A percentile compares a stretch with the other conserved stretches of the same genome.
phyloP scores from a whole-genome alignment of 2,329 filamentous ascomycete genomes.

The Fusarium redolens region DNA sequence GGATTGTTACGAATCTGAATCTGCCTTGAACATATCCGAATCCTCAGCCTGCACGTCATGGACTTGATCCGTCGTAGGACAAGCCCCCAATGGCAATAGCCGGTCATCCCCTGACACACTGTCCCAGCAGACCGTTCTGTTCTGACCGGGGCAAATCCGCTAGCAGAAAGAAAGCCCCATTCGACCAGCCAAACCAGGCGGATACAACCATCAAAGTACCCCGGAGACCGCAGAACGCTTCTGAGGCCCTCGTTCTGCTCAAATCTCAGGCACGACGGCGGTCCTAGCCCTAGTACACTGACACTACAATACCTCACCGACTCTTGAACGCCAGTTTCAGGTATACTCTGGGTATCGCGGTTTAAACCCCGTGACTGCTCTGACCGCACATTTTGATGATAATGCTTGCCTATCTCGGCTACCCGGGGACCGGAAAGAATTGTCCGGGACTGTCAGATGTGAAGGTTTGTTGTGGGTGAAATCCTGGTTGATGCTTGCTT shows the following conservation, averaged over 20 bases:
- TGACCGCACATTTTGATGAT: conserved; percentile 40
- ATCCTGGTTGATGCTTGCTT: conserved; percentile 18
- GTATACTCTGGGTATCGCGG: conserved; percentile 31
- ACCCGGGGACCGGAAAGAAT: conserved; percentile 28
- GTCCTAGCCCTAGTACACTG: conserved; percentile 16
- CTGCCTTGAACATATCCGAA: neutral
- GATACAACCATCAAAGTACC: conserved; percentile 34
- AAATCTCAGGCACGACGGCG: conserved; percentile 23
- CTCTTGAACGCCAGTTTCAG: conserved; percentile 15
- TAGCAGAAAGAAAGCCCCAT: conserved; percentile 26
- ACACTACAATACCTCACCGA: conserved; percentile 25
- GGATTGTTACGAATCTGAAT: neutral
- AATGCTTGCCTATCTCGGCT: conserved; percentile 10
- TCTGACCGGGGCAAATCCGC: conserved; percentile 12
- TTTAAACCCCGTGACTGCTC: conserved; percentile 29
- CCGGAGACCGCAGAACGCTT: conserved; percentile 25
- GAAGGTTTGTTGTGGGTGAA: neutral
- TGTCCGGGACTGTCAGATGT: conserved; percentile 31
- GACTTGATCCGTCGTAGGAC: conserved; percentile 13
- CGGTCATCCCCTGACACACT: conserved; percentile 24
- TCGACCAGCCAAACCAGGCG: conserved; percentile 28
- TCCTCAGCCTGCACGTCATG: conserved; percentile 29
- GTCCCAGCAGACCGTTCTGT: conserved; percentile 21
- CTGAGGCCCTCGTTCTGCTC: conserved; percentile 21
- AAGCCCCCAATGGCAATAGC: conserved; percentile 24